Base-by-base conservation (phyloP, 768 basidiomycete genomes). In the Neoboletus brunneissimus region DNA sequence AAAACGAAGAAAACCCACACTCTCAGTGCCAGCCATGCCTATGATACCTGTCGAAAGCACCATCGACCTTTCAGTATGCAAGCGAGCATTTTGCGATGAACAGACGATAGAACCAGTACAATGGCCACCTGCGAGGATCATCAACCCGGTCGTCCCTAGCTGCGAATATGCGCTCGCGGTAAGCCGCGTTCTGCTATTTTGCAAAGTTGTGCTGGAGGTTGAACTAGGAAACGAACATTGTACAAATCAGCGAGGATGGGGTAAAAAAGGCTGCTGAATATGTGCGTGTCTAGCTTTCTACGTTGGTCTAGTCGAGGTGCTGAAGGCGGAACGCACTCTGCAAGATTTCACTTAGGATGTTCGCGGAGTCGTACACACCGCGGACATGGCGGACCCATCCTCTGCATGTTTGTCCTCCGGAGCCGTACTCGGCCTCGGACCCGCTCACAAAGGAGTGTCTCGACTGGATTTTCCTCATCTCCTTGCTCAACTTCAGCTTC, bases 381-480 rank as follows among this genome's bases (percentile, higher is more conserved):
- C 81, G 86, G 41, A 86, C 89, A 43, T 94, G 91, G 91, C 83
- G 87, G 35, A 85, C 83, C 1, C 71, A 72, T 18, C 62, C 79
- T 5, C 75, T 94, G 38, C 92, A 94, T 65, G 77, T 92, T 37
- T 80, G 81, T 63, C 88, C 92, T 9, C 75, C 81, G 0, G 85
- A 88, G 59, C 83, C 84, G 0, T 84, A 85, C 71, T 72, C 79
- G 57, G 67, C 80, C 10, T 64, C 73, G 13, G 72, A 86, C 52
- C 80, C 84, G 9, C 71, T 77, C 56, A 88, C 84, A 38, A 81
- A 75, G 66, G 72, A 76, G 41, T 81, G 79, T 46, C 75, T 94
- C 29, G 76, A 94, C 73, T 95, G 92, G 92, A 87, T 95, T 56
- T 94, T 95, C 72, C 81, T 91, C 57, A 86, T 95, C 41, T 93